phyloP scores from a whole-genome alignment of 371 early-diverging fungal genomes.

The Mortierella sp. region DNA sequence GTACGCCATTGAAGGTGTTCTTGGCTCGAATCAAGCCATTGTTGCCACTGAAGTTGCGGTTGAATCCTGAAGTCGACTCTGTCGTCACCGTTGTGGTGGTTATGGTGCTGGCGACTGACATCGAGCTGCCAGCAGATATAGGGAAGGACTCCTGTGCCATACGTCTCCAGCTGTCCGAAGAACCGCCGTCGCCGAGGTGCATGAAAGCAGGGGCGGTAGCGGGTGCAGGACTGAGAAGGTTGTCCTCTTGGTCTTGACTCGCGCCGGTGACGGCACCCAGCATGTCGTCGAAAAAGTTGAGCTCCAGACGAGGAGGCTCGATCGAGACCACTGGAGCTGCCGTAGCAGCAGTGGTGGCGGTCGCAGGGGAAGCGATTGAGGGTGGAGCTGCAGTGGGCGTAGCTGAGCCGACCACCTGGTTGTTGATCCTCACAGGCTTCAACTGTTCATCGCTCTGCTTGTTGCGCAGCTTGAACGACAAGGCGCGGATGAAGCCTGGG shows the following conservation, averaged over 20 bases:
- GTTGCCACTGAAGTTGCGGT: not conserved
- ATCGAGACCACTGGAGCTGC: constrained; percentile 31
- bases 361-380: not conserved
- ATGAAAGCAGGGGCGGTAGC: constrained; percentile 39
- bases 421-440: constrained; percentile 24
- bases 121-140: constrained; percentile 1
- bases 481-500: constrained; percentile 43
- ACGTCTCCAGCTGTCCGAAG: constrained; percentile 28
- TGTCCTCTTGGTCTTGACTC: not conserved
- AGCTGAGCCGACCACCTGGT: constrained; percentile 6
- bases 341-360: not conserved
- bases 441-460: constrained; percentile 50
- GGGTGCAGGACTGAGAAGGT: not conserved
- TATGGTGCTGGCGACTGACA: not conserved
- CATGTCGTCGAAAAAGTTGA: constrained; percentile 34
- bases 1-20: constrained; percentile 27
- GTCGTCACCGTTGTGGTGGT: not conserved
- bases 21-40: not conserved
- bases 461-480: constrained; percentile 46
- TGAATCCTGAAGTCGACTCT: constrained; percentile 5
- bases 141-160: constrained; percentile 32
- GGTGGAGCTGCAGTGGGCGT: not conserved
- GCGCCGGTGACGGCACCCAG: constrained; percentile 2
- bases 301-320: constrained; percentile 48
- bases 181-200: not conserved